These are phyloP conservation scores for Candida palmyrensis DNA, from an alignment of 805 yeast genomes.

Conservation along the genomic window DNA sequence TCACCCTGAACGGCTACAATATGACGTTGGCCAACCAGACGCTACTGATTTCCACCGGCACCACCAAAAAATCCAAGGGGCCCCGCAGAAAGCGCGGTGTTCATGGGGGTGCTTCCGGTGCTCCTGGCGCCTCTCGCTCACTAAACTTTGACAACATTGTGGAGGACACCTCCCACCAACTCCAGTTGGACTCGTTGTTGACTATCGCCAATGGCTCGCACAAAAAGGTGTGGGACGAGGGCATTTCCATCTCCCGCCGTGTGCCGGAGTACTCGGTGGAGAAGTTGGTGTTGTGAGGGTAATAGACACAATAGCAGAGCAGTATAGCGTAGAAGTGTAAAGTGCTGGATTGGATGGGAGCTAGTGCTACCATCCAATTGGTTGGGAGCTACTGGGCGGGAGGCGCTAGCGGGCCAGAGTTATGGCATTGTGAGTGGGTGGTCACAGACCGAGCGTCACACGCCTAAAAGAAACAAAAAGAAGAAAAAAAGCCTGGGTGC, in stretches of 20 bases:
- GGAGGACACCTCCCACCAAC: conserved; percentile 18
- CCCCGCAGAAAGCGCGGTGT: not conserved
- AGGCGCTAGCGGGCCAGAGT: too few relatives aligned
- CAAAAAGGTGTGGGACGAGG: conserved; percentile 23
- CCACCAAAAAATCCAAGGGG: conserved; percentile 15
- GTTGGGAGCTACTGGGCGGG: too few relatives aligned
- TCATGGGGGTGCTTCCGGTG: too few relatives aligned
- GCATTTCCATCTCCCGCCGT: conserved; percentile 30
- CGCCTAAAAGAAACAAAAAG: too few relatives aligned
- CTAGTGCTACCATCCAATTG: too few relatives aligned
- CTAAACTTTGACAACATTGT: conserved; percentile 24
- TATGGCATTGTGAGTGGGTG: too few relatives aligned
- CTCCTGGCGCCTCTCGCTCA: conserved; percentile 7
- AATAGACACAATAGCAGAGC: not conserved
- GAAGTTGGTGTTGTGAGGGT: conserved; percentile 32
- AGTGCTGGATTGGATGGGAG: too few relatives aligned
- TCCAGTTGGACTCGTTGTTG: conserved; percentile 30
- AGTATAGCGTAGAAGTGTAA: not conserved
- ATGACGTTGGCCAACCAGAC: conserved; percentile 46
- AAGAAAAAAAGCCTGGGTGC: too few relatives aligned
- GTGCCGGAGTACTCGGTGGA: conserved; percentile 55
- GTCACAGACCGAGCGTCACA: too few relatives aligned
- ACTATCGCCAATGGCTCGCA: conserved; percentile 23
- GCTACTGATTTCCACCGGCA: conserved; percentile 21
- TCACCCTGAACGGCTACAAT: conserved; percentile 37